Base-by-base conservation (phyloP, 495 filamentous ascomycete genomes). In the Clavariopsis aquatica region DNA sequence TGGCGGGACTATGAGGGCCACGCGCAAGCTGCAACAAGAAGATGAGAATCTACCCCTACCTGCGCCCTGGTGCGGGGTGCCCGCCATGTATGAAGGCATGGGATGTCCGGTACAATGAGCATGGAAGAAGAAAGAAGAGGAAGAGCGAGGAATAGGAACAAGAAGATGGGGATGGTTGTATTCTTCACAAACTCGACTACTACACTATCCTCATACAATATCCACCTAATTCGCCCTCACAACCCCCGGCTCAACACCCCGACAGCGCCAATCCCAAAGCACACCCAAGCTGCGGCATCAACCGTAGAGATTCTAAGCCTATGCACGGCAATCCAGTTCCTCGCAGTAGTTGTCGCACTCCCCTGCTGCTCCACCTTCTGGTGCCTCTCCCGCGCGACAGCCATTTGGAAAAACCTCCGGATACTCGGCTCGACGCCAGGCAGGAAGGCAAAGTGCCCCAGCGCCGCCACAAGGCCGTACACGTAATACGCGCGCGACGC, bases 381-480 rank as follows among this genome's bases (percentile, higher is more conserved):
- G 13, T 23, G 15, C 8, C 13, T 29, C 49, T 52, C 49, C 49
- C 15, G 3, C 3, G 8, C 51, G 27, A 61, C 46, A 41, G 26
- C 20, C 57, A 52, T 52, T 17, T 43, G 17, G 24, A 52, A 38
- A 45, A 61, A 41, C 45, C 6, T 7, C 57, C 29, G 27, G 1
- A 61, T 26, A 43, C 57, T 61, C 57, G 12, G 12, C 27, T 9
- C 28, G 10, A 61, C 57, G 2, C 12, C 26, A 10, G 47, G 45
- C 1, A 61, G 46, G 43, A 51, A 51, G 1, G 31, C 57, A 52
- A 52, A 61, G 41, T 61, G 57, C 24, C n/a, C 57, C n/a, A 61
- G 4, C 28, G 57, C 57, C 8, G 28, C 24, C 8, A 13, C 57
- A 26, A 52, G 9, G 9, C 57, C 57, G n/a, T 4, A n/a, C 9